A percentile compares a stretch with the other conserved stretches of the same genome.
These are phyloP conservation scores for Moricandia arvensis DNA, from an alignment of 345 rosid genomes.

Conservation along the genomic window DNA sequence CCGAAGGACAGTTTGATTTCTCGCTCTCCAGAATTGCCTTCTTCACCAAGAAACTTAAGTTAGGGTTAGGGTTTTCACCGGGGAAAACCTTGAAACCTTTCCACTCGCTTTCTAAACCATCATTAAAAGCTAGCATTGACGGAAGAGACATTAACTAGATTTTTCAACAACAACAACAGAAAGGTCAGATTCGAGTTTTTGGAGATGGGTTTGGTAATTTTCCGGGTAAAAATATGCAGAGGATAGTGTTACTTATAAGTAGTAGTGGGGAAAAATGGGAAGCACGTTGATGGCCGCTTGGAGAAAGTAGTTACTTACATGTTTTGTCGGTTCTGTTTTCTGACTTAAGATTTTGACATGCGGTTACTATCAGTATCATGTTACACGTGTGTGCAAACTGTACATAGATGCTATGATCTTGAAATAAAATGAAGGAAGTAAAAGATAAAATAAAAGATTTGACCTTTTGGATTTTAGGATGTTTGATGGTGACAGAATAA, in stretches of 20 bases:
- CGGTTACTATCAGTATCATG: not conserved
- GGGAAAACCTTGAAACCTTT: constrained; percentile 30
- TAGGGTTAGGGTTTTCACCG: constrained; percentile 21
- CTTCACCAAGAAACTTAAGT: constrained; percentile 26
- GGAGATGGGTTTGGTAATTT: constrained; percentile 8
- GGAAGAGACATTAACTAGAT: constrained; percentile 29
- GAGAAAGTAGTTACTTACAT: not conserved
- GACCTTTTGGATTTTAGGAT: constrained; percentile 6
- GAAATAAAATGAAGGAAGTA: not conserved
- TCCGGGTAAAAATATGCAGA: constrained; percentile 13
- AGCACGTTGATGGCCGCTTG: not conserved
- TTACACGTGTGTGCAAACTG: not conserved
- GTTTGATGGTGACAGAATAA: constrained; percentile 18
- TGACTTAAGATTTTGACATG: not conserved
- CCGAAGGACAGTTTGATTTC: constrained; percentile 8
- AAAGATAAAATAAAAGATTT: not conserved
- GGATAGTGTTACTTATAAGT: constrained; percentile 18
- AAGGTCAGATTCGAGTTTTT: not conserved
- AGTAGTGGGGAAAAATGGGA: not conserved
- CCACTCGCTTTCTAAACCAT: constrained; percentile 30
- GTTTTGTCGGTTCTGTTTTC: not conserved
- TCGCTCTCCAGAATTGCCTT: constrained; percentile 16
- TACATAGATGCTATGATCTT: not conserved
- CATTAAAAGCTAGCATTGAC: constrained; percentile 27
- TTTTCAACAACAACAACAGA: not conserved